These are phyloP conservation scores for Trichoderma gamsii DNA, from an alignment of 495 filamentous ascomycete genomes.

Conservation along the genomic window DNA sequence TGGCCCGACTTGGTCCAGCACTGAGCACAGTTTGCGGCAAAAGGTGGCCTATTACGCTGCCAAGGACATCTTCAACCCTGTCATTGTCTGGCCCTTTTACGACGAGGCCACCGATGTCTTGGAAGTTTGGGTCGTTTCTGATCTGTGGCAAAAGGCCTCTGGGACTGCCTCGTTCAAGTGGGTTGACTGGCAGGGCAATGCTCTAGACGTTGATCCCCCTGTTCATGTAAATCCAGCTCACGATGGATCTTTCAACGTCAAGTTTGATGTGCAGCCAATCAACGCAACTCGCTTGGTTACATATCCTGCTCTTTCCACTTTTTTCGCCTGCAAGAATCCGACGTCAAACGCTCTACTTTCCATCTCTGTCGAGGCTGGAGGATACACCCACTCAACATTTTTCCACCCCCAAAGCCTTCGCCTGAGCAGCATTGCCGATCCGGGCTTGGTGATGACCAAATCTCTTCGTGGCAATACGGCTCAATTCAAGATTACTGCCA, in stretches of 20 bases:
- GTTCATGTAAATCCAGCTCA: neutral
- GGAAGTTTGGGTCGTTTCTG: slow-evolving; percentile 54
- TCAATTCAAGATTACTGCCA: neutral
- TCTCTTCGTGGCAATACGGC: neutral
- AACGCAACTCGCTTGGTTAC: slow-evolving; percentile 45
- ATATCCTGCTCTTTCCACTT: neutral
- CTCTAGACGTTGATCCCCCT: slow-evolving; percentile 8
- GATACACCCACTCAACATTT: neutral
- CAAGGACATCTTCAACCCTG: slow-evolving; percentile 53
- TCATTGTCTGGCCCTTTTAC: slow-evolving; percentile 59
- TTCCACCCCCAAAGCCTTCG: neutral
- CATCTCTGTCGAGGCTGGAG: neutral
- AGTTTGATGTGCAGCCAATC: slow-evolving; percentile 52
- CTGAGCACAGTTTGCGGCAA: slow-evolving; percentile 60
- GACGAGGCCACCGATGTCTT: slow-evolving; percentile 49
- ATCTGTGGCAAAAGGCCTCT: slow-evolving; percentile 41
- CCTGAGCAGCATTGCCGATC: slow-evolving; percentile 3
- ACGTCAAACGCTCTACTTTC: neutral
- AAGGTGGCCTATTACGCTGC: slow-evolving; percentile 51
- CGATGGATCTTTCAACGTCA: slow-evolving; percentile 1
- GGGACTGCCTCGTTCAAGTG: slow-evolving; percentile 26
- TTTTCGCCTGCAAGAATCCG: neutral
- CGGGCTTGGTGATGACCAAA: neutral
- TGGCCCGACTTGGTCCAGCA: slow-evolving; percentile 60
- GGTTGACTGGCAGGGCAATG: slow-evolving; percentile 27